Evolutionary conservation across 2,329 filamentous ascomycete species (phyloP), one percentile per base, ranked within the genome.

Genomic region (Neobulgaria alba): DNA sequence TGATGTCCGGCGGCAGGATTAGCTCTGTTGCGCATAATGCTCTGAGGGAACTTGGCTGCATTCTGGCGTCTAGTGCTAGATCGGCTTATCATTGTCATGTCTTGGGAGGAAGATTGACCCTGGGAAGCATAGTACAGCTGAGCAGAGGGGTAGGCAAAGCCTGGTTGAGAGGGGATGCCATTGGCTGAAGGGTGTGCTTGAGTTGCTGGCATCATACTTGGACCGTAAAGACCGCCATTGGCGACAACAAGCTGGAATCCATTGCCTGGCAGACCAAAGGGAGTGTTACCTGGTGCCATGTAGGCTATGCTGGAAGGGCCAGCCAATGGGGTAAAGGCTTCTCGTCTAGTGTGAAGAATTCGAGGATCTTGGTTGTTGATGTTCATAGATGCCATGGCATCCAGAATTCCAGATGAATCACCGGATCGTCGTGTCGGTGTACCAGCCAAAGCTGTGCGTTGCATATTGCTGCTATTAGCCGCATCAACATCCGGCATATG

Each of bases 1-100:
- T 79, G 75, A 45, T 76, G 70, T 20, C 67, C 23, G 12, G 23
- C 23, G 12, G 23, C 23, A 12, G 23, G 23, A 26, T 26, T 26
- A 7, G 7, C 7, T 7, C 12, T 7, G 7, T 12, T 12, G 12
- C 23, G 23, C 7, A 12, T 12, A 26, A 26, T 12, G 12, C 12
- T 7, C 7, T 26, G 23, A 26, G 23, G 23, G 7, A 26, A 7
- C 23, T 12, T 26, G 7, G 12, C 23, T 7, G 23, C 23, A 26
- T 26, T 26, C 23, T 26, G 23, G 7, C 23, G 23, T 12, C 33
- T 15, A 21, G 17, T 18, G 9, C 15, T 20, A n/a, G n/a, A 18
- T 12, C 33, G 15, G n/a, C 20, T 35, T 15, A 5, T 8, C 8
- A 18, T 7, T 7, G 23, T 26, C 23, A 26, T 26, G 7, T 12